Base-by-base conservation (phyloP, 2,329 filamentous ascomycete species). In the Fusarium sp. region DNA sequence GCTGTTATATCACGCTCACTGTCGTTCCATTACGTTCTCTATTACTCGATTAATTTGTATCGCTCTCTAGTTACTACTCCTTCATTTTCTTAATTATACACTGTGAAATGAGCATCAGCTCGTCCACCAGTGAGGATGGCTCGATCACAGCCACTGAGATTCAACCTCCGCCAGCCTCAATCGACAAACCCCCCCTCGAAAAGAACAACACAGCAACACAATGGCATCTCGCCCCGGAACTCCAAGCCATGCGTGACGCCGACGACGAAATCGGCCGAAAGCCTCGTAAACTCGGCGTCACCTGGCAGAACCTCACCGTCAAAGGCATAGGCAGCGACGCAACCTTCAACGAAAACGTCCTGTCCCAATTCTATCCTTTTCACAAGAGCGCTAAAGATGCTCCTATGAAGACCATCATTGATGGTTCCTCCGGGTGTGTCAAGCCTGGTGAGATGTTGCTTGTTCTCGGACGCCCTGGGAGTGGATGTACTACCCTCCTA, bases 371-470 rank as follows among this genome's bases (percentile, higher is more conserved):
- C 3, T 88, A 86, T 82, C 88, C 88, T 74, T 79, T 90, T 7
- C 83, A 85, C 38, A 83, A 86, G 37, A 81, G 84, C 14, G 72
- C 87, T 67, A 86, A 83, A 70, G 88, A 90, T 67, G 82, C 82
- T 48, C 83, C 91, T 0, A 79, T 91, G n/a, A 88, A 87, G 67
- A 91, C 89, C 0, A 90, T 94, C 42, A 80, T 94, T 29, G 86
- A 92, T 59, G 84, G 88, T 71, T 88, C 87, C 60, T 87, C 89
- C 75, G 92, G 92, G 11, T 92, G 90, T 70, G 89, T 94, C 57
- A 90, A 90, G 77, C 91, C 91, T 1, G 92, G 91, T 15, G 91
- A 93, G 79, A 92, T 93, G 91, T 79, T 92, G 2, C 81, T 93
- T 1, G 91, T 93, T 0, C 83, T 93, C 0, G 91, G 91, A 4